These are phyloP conservation scores for Sarcomyxa edulis DNA, from an alignment of 768 basidiomycete species.

Conservation along the genomic window DNA sequence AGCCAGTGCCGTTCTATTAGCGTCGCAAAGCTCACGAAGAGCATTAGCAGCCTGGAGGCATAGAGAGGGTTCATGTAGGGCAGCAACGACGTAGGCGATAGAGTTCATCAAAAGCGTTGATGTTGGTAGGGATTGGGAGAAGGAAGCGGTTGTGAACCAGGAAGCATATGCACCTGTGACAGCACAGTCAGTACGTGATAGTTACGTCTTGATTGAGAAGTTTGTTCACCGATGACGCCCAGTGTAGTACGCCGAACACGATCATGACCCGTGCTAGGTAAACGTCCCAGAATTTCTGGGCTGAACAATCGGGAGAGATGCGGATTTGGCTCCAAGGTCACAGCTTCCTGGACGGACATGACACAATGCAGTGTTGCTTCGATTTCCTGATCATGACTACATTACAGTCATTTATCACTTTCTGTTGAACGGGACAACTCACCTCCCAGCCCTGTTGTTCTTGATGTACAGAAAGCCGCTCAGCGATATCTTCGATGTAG, in stretches of 20 bases:
- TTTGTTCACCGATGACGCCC: constrained; percentile 64
- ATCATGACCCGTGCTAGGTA: constrained; percentile 60
- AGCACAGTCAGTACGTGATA: background rate
- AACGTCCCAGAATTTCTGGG: constrained; percentile 58
- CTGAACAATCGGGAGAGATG: constrained; percentile 66
- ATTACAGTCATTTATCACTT: too few relatives aligned
- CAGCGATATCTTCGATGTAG: constrained; percentile 57
- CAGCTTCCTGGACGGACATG: constrained; percentile 82
- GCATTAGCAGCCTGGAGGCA: constrained; percentile 76
- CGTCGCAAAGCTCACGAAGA: constrained; percentile 83
- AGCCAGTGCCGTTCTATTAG: constrained; percentile 79
- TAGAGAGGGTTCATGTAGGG: constrained; percentile 58
- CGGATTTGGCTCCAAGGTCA: constrained; percentile 47
- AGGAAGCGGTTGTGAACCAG: constrained; percentile 62
- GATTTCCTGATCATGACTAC: constrained; percentile 49
- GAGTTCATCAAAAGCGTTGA: constrained; percentile 56
- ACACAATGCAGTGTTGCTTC: constrained; percentile 87
- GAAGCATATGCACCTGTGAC: constrained; percentile 64
- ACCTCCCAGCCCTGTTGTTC: constrained; percentile 74
- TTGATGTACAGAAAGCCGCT: constrained; percentile 40
- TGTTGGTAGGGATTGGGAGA: constrained; percentile 15
- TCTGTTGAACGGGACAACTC: constrained; percentile 7
- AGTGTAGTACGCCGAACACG: constrained; percentile 73
- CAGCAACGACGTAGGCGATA: constrained; percentile 65
- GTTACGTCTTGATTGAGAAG: background rate